Conservation (phyloP, 768 basidiomycete genomes). For the Trametes sanguinea region DNA sequence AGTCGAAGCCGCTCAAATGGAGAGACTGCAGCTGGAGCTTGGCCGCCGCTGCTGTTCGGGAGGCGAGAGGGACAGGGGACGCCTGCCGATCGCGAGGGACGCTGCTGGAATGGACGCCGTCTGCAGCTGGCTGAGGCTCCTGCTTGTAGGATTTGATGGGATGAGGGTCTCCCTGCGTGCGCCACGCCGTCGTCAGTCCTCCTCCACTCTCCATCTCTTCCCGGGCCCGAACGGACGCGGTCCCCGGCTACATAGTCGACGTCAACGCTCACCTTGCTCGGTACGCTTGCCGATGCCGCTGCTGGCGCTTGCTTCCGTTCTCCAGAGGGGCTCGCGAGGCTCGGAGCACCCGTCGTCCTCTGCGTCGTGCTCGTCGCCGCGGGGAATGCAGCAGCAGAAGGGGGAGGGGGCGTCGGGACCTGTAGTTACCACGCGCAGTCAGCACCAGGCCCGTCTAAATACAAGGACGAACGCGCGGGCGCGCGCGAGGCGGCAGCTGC, state of each 20-base stretch:
- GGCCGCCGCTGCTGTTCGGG: neutral
- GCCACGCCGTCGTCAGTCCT: slow-evolving; percentile 4
- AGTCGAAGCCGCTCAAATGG: slow-evolving; percentile 23
- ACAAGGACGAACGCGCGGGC: neutral
- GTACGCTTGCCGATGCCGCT: neutral
- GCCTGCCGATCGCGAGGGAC: neutral
- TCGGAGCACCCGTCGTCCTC: neutral
- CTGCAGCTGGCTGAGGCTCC: neutral
- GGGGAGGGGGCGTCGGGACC: slow-evolving; percentile 8
- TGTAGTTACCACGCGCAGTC: slow-evolving; percentile 17
- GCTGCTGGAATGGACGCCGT: slow-evolving; percentile 3
- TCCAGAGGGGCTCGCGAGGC: too few relatives aligned
- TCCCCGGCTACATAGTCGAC: neutral
- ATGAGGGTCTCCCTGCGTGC: neutral
- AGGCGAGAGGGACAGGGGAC: neutral
- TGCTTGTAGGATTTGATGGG: too few relatives aligned
- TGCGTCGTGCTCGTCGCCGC: neutral
- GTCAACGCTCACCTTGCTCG: neutral
- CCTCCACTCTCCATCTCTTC: neutral
- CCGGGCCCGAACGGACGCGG: slow-evolving; percentile 1
- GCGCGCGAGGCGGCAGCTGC: too few relatives aligned
- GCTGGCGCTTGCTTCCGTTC: neutral
- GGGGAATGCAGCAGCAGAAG: slow-evolving; percentile 1
- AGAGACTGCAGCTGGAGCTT: slow-evolving; percentile 17
- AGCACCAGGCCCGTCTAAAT: slow-evolving; percentile 13